Evolutionary conservation across 306 rosid species (phyloP).

Genomic region (Amphicarpaea edgeworthii): DNA sequence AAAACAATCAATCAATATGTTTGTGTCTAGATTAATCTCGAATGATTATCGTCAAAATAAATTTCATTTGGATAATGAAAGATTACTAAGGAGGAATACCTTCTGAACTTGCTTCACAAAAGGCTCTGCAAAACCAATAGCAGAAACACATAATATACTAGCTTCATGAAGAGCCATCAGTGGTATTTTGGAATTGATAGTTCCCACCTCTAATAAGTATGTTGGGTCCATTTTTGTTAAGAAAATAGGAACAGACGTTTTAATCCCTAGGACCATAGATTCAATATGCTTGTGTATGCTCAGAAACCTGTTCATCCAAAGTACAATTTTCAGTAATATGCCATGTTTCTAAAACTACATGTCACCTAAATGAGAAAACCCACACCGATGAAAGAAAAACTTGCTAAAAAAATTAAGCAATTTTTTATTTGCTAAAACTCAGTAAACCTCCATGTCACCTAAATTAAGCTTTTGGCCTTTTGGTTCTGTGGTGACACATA

Average conservation of each 20-base stretch:
- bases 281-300: slow-evolving; percentile 60
- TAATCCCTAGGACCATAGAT: slow-evolving; percentile 51
- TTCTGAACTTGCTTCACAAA: slow-evolving; percentile 72
- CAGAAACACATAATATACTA: slow-evolving; percentile 73
- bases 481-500: no score
- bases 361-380: slow-evolving; percentile 3
- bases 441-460: no score
- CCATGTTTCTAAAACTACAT: slow-evolving; percentile 5
- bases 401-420: neutral
- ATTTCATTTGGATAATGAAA: no score
- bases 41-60: no score
- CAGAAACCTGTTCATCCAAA: slow-evolving; percentile 68
- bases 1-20: no score
- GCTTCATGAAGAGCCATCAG: no score
- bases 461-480: no score
- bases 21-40: no score
- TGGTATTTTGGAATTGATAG: slow-evolving; percentile 53
- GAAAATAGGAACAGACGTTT: slow-evolving; percentile 66
- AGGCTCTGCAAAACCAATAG: slow-evolving; percentile 86
- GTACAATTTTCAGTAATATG: slow-evolving; percentile 38
- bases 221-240: slow-evolving; percentile 81
- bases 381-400: slow-evolving; percentile 24
- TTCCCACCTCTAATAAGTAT: slow-evolving; percentile 66
- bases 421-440: no score
- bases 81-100: slow-evolving; percentile 68